A percentile compares a stretch with the other conserved stretches of the same genome.
phyloP scores from a whole-genome alignment of 495 filamentous ascomycete genomes.

The Mycothermus thermophilus region DNA sequence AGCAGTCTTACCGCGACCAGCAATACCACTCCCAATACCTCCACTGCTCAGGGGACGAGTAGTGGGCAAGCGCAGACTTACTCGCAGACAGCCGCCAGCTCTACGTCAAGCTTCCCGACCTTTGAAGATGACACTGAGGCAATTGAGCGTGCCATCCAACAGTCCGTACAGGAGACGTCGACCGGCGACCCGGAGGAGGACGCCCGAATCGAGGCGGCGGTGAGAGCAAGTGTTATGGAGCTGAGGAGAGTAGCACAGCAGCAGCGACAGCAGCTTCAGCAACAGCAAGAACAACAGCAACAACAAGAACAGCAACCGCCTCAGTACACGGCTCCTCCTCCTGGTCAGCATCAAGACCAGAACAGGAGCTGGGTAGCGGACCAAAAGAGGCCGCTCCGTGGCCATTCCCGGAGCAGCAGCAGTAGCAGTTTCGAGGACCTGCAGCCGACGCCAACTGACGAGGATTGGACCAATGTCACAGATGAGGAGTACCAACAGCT shows the following conservation, averaged over 20 bases:
- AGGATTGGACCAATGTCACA: conserved; percentile 24
- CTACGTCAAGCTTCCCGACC: conserved; percentile 6
- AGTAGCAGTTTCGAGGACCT: neutral
- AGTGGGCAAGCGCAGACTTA: too few species aligned
- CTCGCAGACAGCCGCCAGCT: conserved; percentile 8
- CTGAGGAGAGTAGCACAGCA: conserved; percentile 30
- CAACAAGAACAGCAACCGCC: neutral
- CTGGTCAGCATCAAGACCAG: too few species aligned
- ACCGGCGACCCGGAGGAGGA: conserved; percentile 54
- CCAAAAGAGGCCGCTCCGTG: too few species aligned
- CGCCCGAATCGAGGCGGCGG: conserved; percentile 49
- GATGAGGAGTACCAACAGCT: conserved; percentile 41
- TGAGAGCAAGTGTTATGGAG: conserved; percentile 51
- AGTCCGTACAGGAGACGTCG: conserved; percentile 55
- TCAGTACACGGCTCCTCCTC: too few species aligned
- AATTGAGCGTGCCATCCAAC: conserved; percentile 54
- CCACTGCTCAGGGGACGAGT: too few species aligned
- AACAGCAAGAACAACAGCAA: conserved; percentile 9
- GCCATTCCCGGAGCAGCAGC: neutral
- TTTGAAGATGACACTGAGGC: conserved; percentile 32
- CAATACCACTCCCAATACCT: neutral
- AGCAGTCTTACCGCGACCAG: neutral
- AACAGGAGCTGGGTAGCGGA: neutral
- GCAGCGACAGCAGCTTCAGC: conserved; percentile 24
- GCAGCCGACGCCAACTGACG: conserved; percentile 6